Percentiles rank a stretch among this genome's conserved stretches.
Evolutionary conservation across 2,329 filamentous ascomycete genomes (phyloP).

Genomic region (Ceratocystis huliohia): DNA sequence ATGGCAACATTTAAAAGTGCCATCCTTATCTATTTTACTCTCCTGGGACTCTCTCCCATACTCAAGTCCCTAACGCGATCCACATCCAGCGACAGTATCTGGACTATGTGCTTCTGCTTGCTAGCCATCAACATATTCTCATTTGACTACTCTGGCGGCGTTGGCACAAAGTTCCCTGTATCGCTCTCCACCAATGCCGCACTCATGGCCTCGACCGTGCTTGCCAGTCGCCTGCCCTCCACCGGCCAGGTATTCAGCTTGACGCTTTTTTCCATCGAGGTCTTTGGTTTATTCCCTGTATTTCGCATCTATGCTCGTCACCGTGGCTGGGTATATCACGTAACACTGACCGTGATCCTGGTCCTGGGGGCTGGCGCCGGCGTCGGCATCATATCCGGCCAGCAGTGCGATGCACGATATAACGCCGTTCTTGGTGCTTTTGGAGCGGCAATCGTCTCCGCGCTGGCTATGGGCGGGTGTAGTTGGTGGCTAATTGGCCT

Average conservation of each 20-base stretch:
- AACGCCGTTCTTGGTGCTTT: conserved; percentile 57
- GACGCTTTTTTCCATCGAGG: conserved; percentile 91
- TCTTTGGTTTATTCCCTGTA: conserved; percentile 95
- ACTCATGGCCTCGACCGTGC: conserved; percentile 87
- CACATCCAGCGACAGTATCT: conserved; percentile 88
- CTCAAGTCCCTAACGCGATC: conserved; percentile 91
- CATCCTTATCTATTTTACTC: conserved; percentile 79
- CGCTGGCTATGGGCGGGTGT: conserved; percentile 76
- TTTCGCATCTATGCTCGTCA: conserved; percentile 81
- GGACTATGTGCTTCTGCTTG: conserved; percentile 90
- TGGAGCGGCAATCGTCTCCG: conserved; percentile 60
- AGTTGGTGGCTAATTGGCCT: conserved; percentile 97
- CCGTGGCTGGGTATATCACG: conserved; percentile 68
- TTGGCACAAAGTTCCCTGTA: conserved; percentile 52
- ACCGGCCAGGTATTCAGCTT: conserved; percentile 92
- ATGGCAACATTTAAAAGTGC: conserved; percentile 83
- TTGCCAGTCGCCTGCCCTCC: conserved; percentile 76
- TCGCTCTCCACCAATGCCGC: conserved; percentile 87
- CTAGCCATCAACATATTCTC: conserved; percentile 94
- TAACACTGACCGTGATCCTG: conserved; percentile 60
- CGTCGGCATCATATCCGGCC: conserved; percentile 50
- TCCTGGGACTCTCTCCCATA: conserved; percentile 86
- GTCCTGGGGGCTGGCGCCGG: conserved; percentile 70
- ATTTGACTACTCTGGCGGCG: conserved; percentile 79
- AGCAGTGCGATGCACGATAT: conserved; percentile 37